Conservation (phyloP, 176 grass and related monocot genomes). For the Microstegium vimineum region DNA sequence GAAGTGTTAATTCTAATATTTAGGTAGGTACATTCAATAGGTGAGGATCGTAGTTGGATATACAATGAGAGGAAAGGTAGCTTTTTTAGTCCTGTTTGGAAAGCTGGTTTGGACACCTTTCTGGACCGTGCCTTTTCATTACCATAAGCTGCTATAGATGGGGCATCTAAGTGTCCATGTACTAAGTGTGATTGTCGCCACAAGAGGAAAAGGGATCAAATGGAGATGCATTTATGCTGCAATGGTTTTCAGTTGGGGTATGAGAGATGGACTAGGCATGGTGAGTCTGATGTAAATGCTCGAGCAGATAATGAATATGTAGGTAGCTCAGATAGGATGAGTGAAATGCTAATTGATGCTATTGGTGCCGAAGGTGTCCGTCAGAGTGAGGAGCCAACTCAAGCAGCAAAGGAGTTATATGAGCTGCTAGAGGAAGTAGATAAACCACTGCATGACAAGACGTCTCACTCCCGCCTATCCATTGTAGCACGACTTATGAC, state of each 20-base stretch:
- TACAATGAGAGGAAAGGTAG: background rate
- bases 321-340: background rate
- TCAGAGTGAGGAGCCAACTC: conserved; percentile 5
- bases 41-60: background rate
- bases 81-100: background rate
- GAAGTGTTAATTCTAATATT: background rate
- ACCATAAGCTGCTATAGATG: background rate
- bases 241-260: conserved; percentile 11
- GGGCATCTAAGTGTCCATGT: background rate
- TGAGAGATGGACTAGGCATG: background rate
- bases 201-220: background rate
- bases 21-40: background rate
- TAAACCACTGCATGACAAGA: background rate
- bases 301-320: background rate
- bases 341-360: background rate
- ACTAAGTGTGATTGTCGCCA: background rate
- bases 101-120: background rate
- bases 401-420: background rate
- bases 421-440: background rate
- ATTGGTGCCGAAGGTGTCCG: background rate
- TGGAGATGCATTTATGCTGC: background rate
- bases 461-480: background rate
- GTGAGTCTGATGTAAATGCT: background rate
- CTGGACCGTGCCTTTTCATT: background rate
- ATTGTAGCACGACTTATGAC: background rate